Evolutionary conservation across 169 alveolate genomes (phyloP).

Genomic region (Plasmodium chabaudi): DNA sequence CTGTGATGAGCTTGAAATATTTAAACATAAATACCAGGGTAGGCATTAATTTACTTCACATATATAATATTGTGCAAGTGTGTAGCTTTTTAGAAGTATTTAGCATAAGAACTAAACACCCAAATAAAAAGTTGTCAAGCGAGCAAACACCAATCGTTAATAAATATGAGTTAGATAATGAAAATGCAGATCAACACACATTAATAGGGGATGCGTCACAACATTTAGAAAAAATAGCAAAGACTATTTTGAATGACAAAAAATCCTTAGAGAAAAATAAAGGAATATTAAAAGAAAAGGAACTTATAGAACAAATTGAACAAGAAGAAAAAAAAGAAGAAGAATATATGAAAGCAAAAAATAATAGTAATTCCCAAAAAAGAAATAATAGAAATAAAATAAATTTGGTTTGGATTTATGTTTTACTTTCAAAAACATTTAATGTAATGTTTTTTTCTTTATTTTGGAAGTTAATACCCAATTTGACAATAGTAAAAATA

Average conservation of each 20-base stretch:
- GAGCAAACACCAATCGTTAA: constrained; percentile 19
- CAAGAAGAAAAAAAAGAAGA: constrained; percentile 74
- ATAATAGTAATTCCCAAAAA: constrained; percentile 23
- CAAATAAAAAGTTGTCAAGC: constrained; percentile 12
- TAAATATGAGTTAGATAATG: constrained; percentile 46
- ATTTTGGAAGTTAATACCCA: constrained; percentile 51
- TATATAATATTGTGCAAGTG: constrained; percentile 57
- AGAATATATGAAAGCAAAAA: constrained; percentile 69
- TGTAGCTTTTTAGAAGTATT: constrained; percentile 48
- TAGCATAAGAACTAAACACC: neutral
- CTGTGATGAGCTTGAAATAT: constrained; percentile 55
- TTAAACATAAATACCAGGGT: constrained; percentile 24
- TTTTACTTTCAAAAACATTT: constrained; percentile 58
- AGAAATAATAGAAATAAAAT: constrained; percentile 5
- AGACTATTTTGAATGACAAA: constrained; percentile 38
- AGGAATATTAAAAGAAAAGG: constrained; percentile 73
- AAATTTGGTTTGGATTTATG: constrained; percentile 33
- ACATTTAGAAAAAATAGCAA: constrained; percentile 62
- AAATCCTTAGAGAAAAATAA: constrained; percentile 39
- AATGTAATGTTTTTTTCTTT: constrained; percentile 34
- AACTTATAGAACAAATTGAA: constrained; percentile 62
- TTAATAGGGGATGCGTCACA: constrained; percentile 66
- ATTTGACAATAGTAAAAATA: constrained; percentile 38
- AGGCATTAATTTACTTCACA: constrained; percentile 61
- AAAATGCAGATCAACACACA: constrained; percentile 18